Base-by-base conservation (phyloP, 1,284 basidiomycete genomes). In the Cerrena zonata region DNA sequence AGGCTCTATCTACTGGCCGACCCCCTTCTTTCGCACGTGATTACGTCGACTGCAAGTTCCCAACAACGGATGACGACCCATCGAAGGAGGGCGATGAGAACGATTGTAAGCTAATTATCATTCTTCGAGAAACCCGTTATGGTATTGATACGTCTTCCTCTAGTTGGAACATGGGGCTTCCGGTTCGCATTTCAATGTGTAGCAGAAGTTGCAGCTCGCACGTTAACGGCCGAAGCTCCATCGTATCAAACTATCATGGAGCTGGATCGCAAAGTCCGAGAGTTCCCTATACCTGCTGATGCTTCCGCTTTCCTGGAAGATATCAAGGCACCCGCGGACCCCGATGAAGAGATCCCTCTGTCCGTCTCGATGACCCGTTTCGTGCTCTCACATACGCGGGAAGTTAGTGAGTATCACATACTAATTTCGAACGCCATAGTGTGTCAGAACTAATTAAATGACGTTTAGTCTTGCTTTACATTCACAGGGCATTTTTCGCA, bases 171-270 rank as follows among this genome's bases (percentile, higher is more conserved):
- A 2, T 87, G 81, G 82, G 70, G 72, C 48, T 81, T 77, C 60
- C 77, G 77, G 4, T 89, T 88, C 58, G 77, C 82, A 0, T 66
- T 73, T 2, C 80, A 87, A 56, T 81, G 79, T 55, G 77, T 86
- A 2, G 75, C 84, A 0, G 80, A 84, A 18, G 80, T 88, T 4
- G 76, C 78, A 0, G 65, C 77, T 3, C 74, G 76, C n/a, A 85
- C 83, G 0, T 68, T 87, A 23, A 80, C 79, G 0, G 76, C 84
- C 0, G 77, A 82, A 52, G 67, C 79, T 3, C 84, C 84, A 0
- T 76, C 72, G 19, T 88, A 87, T 58, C 69, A 77, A 0, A 80
- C 77, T 2, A 82, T 88, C 60, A 79, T 85, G 76, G 86, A 86
- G 43, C 73, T 88, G 3, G 86, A 88, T 66, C 74, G 76, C 21